A percentile compares a stretch with the other conserved stretches of the same genome.
phyloP scores from a whole-genome alignment of 306 rosid genomes.

The Begonia masoniana region DNA sequence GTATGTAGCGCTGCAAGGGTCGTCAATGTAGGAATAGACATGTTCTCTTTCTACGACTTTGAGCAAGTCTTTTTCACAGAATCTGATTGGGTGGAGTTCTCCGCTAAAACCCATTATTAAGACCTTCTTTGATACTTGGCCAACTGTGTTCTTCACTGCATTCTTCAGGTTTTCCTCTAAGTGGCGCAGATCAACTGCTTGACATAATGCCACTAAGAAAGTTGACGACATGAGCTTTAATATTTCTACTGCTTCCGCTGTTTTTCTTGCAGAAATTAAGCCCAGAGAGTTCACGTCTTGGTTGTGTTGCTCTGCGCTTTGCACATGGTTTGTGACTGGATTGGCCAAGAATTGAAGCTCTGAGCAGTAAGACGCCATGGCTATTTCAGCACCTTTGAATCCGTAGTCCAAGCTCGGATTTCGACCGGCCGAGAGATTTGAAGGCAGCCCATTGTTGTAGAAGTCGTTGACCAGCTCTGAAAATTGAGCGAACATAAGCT shows the following conservation, averaged over 20 bases:
- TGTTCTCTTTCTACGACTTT: constrained; percentile 60
- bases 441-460: constrained; percentile 83
- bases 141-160: constrained; percentile 45
- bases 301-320: constrained; percentile 93
- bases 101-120: constrained; percentile 50
- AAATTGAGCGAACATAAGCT: constrained; percentile 82
- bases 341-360: constrained; percentile 84
- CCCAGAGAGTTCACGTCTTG: constrained; percentile 94
- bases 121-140: constrained; percentile 54
- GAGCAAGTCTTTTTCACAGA: constrained; percentile 68
- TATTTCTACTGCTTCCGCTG: constrained; percentile 68
- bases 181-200: constrained; percentile 76
- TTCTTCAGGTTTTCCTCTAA: constrained; percentile 65
- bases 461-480: constrained; percentile 89
- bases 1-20: constrained; percentile 63
- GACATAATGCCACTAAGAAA: constrained; percentile 67
- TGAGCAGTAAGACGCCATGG: constrained; percentile 94
- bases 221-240: constrained; percentile 80
- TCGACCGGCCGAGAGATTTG: constrained; percentile 59
- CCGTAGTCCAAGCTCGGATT: constrained; percentile 89
- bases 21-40: constrained; percentile 58
- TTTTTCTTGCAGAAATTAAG: constrained; percentile 62
- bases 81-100: constrained; percentile 74
- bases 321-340: constrained; percentile 89
- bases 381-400: constrained; percentile 82